Evolutionary conservation across 208 protist genomes (phyloP).

Genomic region (Trypanosoma avium): DNA sequence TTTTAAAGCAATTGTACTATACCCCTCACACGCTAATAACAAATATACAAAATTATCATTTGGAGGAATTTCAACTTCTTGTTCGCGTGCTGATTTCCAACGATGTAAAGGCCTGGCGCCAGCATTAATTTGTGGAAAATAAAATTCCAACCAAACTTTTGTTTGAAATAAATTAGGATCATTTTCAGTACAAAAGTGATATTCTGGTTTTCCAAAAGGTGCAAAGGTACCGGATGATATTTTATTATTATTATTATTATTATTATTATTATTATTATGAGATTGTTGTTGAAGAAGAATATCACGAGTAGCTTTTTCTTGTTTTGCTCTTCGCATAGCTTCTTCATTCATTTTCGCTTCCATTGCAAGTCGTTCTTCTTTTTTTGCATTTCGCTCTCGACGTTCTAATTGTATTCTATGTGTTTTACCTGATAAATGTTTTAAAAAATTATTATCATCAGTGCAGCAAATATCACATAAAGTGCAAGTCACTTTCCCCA

Average conservation of each 20-base stretch:
- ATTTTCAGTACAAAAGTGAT: constrained; percentile 74
- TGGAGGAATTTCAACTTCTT: constrained; percentile 56
- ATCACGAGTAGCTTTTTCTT: constrained; percentile 43
- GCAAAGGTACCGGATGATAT: constrained; percentile 20
- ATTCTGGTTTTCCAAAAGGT: constrained; percentile 58
- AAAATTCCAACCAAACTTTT: constrained; percentile 81
- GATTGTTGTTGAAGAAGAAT: constrained; percentile 33
- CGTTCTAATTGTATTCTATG: constrained; percentile 69
- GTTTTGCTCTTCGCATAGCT: constrained; percentile 38
- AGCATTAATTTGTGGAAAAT: constrained; percentile 56
- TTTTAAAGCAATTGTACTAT: constrained; percentile 74
- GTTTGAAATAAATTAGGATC: constrained; percentile 53
- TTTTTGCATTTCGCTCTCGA: constrained; percentile 49
- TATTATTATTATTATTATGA: constrained; percentile 2
- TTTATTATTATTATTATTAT: constrained; percentile 3
- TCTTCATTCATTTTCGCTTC: constrained; percentile 60
- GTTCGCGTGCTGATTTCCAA: constrained; percentile 81
- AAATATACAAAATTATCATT: constrained; percentile 76
- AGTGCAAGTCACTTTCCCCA: constrained; percentile 78
- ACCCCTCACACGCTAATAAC: constrained; percentile 85
- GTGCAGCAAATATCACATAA: constrained; percentile 78
- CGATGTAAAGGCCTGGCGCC: constrained; percentile 73
- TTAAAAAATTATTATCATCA: constrained; percentile 82
- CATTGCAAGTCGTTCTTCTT: constrained; percentile 50
- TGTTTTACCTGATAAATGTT: constrained; percentile 77